Evolutionary conservation across 1,139 yeast genomes (phyloP), one percentile per base, ranked within the genome.

Genomic region (Zygosaccharomyces pseudobailii): DNA sequence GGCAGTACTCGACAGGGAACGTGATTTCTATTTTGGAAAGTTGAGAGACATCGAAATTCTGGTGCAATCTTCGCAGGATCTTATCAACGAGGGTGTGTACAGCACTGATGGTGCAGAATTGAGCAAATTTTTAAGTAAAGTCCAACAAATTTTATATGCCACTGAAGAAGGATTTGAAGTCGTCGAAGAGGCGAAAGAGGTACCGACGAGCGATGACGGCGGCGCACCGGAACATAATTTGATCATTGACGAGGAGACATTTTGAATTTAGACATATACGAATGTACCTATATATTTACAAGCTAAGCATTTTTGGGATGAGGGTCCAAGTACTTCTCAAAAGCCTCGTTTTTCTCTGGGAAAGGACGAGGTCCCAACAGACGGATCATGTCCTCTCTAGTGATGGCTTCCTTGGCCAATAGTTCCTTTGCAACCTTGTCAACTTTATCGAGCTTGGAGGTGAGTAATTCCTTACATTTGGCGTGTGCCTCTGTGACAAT

Each of bases 21-120:
- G 97, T 51, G 86, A 87, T 62, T 89, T 92, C 60, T 92, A 92
- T 67, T 92, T 87, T 68, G 84, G 85, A 59, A 92, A 92, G 68
- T 73, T 92, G 46, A 78, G 96, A 52, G 95, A 86, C 51, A 87
- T 92, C 51, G 98, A 92, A 67, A 80, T 88, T 30, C 69, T 90
- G 45, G 78, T 85, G 20, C 89, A 85, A 61, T 76, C 82, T 31
- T 76, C 85, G 13, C 76, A 76, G 47, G 86, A 80, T 45, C 63
- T 72, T 40, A 58, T 76, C 33, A 72, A 69, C 36, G 71, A 65
- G 42, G 67, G 70, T 33, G 66, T 63, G 9, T 69, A 67, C 45
- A 67, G 65, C 13, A 61, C 59, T 28, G 63, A 56, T 27, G 53
- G 59, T 27, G 41, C 34, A 19, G 68, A 64, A 42, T 63, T 56